A percentile compares a stretch with the other conserved stretches of the same genome.
Evolutionary conservation across 2,329 filamentous ascomycete species (phyloP).

Genomic region (Trichoderma sp.): DNA sequence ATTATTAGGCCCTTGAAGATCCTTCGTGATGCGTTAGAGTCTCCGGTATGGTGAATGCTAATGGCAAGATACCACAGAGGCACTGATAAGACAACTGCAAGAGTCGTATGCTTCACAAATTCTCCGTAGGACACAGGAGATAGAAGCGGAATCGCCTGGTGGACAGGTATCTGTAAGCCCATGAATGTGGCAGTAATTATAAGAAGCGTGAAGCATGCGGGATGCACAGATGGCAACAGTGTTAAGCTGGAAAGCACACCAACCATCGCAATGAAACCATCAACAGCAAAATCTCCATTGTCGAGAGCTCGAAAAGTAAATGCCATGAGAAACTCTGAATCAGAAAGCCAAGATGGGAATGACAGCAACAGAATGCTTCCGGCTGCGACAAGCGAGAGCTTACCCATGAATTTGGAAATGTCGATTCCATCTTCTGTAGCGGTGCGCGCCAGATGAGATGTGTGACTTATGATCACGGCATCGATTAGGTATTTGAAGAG

Average conservation of each 20-base stretch:
- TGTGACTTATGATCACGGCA: constrained; percentile 29
- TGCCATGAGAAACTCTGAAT: constrained; percentile 30
- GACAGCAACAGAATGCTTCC: constrained; percentile 26
- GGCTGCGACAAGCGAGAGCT: constrained; percentile 17
- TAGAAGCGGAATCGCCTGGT: background rate
- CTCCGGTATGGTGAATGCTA: background rate
- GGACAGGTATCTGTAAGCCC: constrained; percentile 5
- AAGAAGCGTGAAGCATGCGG: constrained; percentile 30
- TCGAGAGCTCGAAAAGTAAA: constrained; percentile 30
- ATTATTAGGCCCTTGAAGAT: constrained; percentile 22
- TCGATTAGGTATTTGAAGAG: constrained; percentile 32
- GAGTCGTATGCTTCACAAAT: background rate
- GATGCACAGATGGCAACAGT: constrained; percentile 29
- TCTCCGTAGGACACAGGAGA: background rate
- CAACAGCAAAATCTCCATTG: constrained; percentile 30
- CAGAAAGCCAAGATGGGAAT: constrained; percentile 27
- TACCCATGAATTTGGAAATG: constrained; percentile 15
- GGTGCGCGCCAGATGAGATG: constrained; percentile 27
- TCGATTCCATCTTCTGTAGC: constrained; percentile 25
- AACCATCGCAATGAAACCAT: constrained; percentile 28
- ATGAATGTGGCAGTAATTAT: constrained; percentile 25
- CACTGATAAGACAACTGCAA: background rate
- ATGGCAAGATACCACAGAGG: constrained; percentile 16
- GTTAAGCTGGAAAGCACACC: constrained; percentile 29
- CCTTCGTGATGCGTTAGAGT: background rate